Percentiles rank a stretch among this genome's conserved stretches.
Evolutionary conservation across 2,329 filamentous ascomycete species (phyloP).

Genomic region (Aspergillus thermomutatus): DNA sequence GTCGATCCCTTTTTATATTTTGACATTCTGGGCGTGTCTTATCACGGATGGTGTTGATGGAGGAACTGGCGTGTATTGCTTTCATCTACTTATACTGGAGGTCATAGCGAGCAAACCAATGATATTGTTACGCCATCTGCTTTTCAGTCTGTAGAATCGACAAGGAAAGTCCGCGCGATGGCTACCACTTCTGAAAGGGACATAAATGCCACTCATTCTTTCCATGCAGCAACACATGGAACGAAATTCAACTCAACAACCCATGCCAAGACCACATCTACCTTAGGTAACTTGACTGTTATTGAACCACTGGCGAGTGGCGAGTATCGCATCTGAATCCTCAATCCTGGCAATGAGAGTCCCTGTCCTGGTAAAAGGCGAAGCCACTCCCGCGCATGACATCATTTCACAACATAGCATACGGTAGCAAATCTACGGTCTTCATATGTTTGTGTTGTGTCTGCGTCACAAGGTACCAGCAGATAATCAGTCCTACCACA

Average conservation of each 20-base stretch:
- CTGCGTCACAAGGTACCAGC: not conserved
- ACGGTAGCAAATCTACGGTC: not conserved
- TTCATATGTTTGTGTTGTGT: not conserved
- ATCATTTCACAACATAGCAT: not conserved
- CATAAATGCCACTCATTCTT: no score
- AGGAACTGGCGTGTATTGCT: conserved; percentile 9
- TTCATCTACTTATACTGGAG: not conserved
- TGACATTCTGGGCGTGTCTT: conserved; percentile 9
- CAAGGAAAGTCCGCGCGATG: no score
- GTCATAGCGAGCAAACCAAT: not conserved
- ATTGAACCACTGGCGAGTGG: not conserved
- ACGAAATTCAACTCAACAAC: no score
- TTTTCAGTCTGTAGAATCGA: not conserved
- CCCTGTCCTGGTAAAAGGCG: no score
- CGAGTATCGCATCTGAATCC: not conserved
- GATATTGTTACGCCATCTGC: not conserved
- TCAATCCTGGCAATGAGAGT: no score
- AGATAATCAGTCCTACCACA: not conserved
- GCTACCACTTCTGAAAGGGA: not conserved
- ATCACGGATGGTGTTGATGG: conserved; percentile 11
- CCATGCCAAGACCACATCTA: no score
- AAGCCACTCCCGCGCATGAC: not conserved
- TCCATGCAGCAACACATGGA: no score
- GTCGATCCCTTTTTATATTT: not conserved
- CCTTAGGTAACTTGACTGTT: not conserved